Evolutionary conservation across 1,284 basidiomycete species (phyloP).

Genomic region (Puccinia coronata): DNA sequence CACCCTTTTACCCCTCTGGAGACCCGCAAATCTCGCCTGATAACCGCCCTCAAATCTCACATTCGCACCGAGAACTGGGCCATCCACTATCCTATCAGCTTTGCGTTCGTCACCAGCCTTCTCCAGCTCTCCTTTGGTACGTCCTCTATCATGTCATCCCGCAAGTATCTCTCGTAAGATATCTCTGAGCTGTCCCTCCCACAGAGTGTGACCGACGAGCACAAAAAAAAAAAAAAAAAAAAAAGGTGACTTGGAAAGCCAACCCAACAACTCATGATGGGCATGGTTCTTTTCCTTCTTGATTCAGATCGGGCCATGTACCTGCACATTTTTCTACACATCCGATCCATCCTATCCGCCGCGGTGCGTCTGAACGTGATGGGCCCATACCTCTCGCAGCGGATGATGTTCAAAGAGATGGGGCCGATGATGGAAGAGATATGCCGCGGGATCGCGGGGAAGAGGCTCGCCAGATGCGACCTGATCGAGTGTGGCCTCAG

Average conservation of each 20-base stretch:
- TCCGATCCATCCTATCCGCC: conserved; percentile 82
- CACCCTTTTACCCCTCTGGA: conserved; percentile 61
- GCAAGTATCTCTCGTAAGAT: too few relatives aligned
- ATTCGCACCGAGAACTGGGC: conserved; percentile 62
- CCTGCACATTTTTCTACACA: conserved; percentile 89
- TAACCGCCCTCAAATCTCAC: conserved; percentile 65
- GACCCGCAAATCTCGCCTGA: conserved; percentile 64
- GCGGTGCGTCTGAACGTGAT: conserved; percentile 86
- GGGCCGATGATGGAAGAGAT: conserved; percentile 68
- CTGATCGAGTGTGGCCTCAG: conserved; percentile 25
- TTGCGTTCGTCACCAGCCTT: conserved; percentile 74
- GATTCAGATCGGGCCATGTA: conserved; percentile 71
- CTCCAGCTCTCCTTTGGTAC: conserved; percentile 36
- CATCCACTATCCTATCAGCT: conserved; percentile 76
- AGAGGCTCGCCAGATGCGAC: conserved; percentile 28
- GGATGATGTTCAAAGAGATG: conserved; percentile 75
- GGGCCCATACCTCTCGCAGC: conserved; percentile 90
- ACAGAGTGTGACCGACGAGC: too few relatives aligned
- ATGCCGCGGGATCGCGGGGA: conserved; percentile 52
- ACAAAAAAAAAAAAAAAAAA: too few relatives aligned
- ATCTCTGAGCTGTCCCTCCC: too few relatives aligned
- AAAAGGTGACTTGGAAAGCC: background rate
- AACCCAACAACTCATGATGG: conserved; percentile 2
- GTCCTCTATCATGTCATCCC: conserved; percentile 5
- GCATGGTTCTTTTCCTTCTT: background rate